Percentiles rank a stretch among this genome's conserved stretches.
These are phyloP conservation scores for Leptomonas seymouri DNA, from an alignment of 208 protist genomes.

Conservation along the genomic window DNA sequence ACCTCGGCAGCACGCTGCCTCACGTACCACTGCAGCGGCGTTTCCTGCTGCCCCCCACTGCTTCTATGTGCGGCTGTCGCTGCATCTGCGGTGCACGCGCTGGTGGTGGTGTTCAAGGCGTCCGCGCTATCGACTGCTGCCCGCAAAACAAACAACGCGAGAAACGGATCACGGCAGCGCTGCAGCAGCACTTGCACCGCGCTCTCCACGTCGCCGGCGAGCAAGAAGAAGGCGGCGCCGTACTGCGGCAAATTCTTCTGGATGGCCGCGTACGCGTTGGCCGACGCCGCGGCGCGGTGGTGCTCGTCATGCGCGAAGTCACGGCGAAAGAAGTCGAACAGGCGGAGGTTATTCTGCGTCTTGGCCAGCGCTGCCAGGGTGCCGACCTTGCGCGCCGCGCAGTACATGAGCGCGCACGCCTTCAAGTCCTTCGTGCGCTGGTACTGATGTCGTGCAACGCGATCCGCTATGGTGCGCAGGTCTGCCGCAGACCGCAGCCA, in stretches of 20 bases:
- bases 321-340: constrained; percentile 90
- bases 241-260: constrained; percentile 88
- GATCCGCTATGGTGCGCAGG: constrained; percentile 72
- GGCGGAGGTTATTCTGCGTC: constrained; percentile 69
- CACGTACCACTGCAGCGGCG: constrained; percentile 38
- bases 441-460: constrained; percentile 80
- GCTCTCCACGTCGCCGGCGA: constrained; percentile 86
- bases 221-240: constrained; percentile 93
- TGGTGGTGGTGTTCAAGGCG: neutral
- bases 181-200: constrained; percentile 90
- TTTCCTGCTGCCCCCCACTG: constrained; percentile 1
- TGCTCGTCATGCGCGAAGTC: constrained; percentile 76
- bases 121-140: constrained; percentile 38
- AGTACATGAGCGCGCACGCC: constrained; percentile 90
- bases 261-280: constrained; percentile 92
- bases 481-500: constrained; percentile 63
- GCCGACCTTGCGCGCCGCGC: constrained; percentile 75
- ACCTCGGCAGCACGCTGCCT: constrained; percentile 24
- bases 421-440: constrained; percentile 71
- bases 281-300: constrained; percentile 74
- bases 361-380: constrained; percentile 93
- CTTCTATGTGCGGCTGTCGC: neutral
- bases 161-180: constrained; percentile 56
- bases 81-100: neutral
- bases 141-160: constrained; percentile 85